Base-by-base conservation (phyloP, 495 filamentous ascomycete species). In the Chaetomidium leptoderma region DNA sequence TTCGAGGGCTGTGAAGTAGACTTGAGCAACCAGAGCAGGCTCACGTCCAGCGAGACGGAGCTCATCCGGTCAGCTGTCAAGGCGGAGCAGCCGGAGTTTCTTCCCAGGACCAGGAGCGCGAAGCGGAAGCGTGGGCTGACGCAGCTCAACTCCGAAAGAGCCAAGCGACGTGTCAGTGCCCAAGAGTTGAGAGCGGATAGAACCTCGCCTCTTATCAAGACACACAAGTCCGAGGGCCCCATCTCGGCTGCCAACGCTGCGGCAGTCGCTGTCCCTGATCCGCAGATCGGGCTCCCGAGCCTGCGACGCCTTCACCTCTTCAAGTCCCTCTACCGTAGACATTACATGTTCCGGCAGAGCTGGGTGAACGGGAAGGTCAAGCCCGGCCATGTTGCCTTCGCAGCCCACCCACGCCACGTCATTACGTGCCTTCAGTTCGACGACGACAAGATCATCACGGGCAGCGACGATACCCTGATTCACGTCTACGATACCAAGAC, bases 401-500 rank as follows among this genome's bases (percentile, higher is more conserved):
- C 90, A 4, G 93, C 95, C 6, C 93, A 99, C 65, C 90, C 92
- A 54, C 84, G 91, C 5, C 92, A 97, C 73, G 93, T 99, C 45
- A 95, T 99, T 19, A 99, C 93, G 8, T 99, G 93, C 63, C 79
- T 99, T 51, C 92, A 97, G 64, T 97, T 99, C 63, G 93, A 99
- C 63, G 87, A 89, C 29, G 93, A 97, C 74, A 97, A 97, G 72
- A 96, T 99, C 55, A 77, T 99, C 57, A 99, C 95, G 11, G 93
- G 93, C 29, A 97, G 92, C 63, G 93, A 99, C 72, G 93, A 99
- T 69, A 95, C 91, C 10, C 87, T 96, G 58, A 99, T 99, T 68
- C 91, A 97, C 66, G 92, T 99, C 40, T 99, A 97, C 69, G 92
- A 97, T 66, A 99, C 93, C 13, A 92, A 92, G 71, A 97, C 91